phyloP scores from a whole-genome alignment of 305 asterid species.

The Stenogyne calaminthoides region DNA sequence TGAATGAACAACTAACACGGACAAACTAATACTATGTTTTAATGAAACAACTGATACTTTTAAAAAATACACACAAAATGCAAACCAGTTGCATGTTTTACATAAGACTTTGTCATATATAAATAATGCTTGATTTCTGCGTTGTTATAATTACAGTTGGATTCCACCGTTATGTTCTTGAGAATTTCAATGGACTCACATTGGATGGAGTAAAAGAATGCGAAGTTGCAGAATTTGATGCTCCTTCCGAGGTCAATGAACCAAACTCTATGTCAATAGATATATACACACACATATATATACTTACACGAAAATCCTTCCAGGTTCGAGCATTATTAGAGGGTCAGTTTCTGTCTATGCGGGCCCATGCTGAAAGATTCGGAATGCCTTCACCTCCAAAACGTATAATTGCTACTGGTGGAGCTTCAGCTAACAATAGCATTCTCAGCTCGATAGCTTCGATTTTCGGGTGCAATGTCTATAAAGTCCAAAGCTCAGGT shows the following conservation, averaged over 20 bases:
- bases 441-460: constrained; percentile 61
- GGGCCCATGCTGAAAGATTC: constrained; percentile 81
- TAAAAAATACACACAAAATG: too few relatives aligned
- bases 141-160: constrained; percentile 54
- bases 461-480: constrained; percentile 72
- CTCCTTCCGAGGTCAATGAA: constrained; percentile 67
- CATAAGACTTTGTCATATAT: too few relatives aligned
- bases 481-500: constrained; percentile 74
- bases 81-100: too few relatives aligned
- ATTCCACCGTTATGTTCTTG: constrained; percentile 63
- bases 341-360: constrained; percentile 85
- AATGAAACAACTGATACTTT: too few relatives aligned
- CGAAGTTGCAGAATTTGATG: constrained; percentile 65
- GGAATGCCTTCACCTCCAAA: constrained; percentile 90
- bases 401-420: constrained; percentile 87
- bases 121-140: constrained; percentile 9
- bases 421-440: constrained; percentile 71
- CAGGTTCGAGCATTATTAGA: constrained; percentile 82
- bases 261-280: background rate
- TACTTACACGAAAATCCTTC: constrained; percentile 17
- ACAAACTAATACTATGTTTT: too few relatives aligned
- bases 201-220: constrained; percentile 56
- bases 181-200: constrained; percentile 55
- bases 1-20: too few relatives aligned
- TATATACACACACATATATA: background rate